These are phyloP conservation scores for Sporothrix protearum DNA, from an alignment of 2,329 filamentous ascomycete species.

Conservation along the genomic window DNA sequence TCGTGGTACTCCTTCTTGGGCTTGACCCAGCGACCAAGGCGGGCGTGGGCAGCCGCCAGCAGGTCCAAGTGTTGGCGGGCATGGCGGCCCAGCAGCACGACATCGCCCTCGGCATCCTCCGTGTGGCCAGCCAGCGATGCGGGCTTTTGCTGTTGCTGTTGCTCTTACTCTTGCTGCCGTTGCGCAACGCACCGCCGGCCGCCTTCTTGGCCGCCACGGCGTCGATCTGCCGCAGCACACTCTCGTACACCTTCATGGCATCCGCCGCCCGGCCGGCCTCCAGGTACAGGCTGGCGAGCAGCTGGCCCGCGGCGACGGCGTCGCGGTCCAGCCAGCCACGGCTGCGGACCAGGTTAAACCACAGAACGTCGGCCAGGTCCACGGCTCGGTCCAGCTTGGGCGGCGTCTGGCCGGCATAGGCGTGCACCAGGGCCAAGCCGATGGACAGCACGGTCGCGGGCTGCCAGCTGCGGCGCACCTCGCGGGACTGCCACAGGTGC, in stretches of 20 bases:
- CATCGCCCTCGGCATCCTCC: constrained; percentile 23
- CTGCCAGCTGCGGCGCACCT: constrained; percentile 37
- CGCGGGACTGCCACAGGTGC: constrained; percentile 37
- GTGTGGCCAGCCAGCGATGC: background rate
- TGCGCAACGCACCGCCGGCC: too few species aligned
- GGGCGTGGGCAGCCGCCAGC: constrained; percentile 26
- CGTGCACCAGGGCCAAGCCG: constrained; percentile 36
- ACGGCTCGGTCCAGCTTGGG: constrained; percentile 33
- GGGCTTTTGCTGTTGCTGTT: too few species aligned
- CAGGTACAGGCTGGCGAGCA: constrained; percentile 33
- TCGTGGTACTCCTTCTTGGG: constrained; percentile 30
- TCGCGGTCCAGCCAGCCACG: constrained; percentile 35
- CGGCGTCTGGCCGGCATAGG: constrained; percentile 31
- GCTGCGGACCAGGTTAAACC: constrained; percentile 37
- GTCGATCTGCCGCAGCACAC: constrained; percentile 33
- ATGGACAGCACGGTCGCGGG: constrained; percentile 33
- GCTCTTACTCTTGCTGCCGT: background rate
- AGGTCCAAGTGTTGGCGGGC: constrained; percentile 29
- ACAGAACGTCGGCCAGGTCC: constrained; percentile 35
- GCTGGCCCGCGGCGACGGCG: constrained; percentile 33
- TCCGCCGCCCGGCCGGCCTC: constrained; percentile 32
- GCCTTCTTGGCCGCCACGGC: constrained; percentile 8
- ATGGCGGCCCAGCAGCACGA: constrained; percentile 26
- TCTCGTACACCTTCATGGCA: constrained; percentile 34
- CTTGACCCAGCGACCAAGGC: constrained; percentile 29